Base-by-base conservation (phyloP, 495 filamentous ascomycete species). In the Trichodelitschia bisporula region DNA sequence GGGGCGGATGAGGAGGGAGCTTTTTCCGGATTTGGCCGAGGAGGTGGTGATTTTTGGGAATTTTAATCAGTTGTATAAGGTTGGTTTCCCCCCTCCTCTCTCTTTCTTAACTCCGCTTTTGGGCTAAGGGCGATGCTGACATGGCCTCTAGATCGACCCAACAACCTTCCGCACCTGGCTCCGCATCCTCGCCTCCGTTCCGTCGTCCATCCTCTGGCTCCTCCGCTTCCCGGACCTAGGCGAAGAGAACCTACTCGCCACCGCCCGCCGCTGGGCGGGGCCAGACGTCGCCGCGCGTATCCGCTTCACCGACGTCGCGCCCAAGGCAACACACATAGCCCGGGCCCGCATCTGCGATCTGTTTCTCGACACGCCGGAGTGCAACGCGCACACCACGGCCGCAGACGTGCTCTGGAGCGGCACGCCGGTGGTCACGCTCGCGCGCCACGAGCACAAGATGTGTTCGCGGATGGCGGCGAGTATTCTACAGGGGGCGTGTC, bases 31-130 rank as follows among this genome's bases (percentile, higher is more conserved):
- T 8, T 58, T 99, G 15, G 56, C 66, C 9, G 76, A 93, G 36
- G 73, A 93, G 43, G 64, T 66, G 15, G 70, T 99, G 41, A 92
- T 99, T 39, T 62, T 99, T 26, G 86, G 77, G 8, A 99, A 99
- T 53, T 99, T 99, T 50, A 99, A 99, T 50, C 86, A 99, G 51
- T 55, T 99, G 15, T 99, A 99, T 57, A 99, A 99, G 73, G 86
- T 89, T 58, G 41, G 57, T 48, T 26, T 2, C 8, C 5, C 9
- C 14, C 8, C 30, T 26, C 29, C n/a, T 20, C 27, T 33, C n/a
- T 15, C 15, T 35, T 2, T 13, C 31, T 36, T 26, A 27, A 40
- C 28, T 8, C 8, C n/a, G 19, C 18, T 36, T n/a, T 27, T 15
- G 9, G 11, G 13, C 18, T 35, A 24, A 10, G 8, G 12, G 8